phyloP scores from a whole-genome alignment of 116 monocot genomes.

The Cymodocea nodosa region DNA sequence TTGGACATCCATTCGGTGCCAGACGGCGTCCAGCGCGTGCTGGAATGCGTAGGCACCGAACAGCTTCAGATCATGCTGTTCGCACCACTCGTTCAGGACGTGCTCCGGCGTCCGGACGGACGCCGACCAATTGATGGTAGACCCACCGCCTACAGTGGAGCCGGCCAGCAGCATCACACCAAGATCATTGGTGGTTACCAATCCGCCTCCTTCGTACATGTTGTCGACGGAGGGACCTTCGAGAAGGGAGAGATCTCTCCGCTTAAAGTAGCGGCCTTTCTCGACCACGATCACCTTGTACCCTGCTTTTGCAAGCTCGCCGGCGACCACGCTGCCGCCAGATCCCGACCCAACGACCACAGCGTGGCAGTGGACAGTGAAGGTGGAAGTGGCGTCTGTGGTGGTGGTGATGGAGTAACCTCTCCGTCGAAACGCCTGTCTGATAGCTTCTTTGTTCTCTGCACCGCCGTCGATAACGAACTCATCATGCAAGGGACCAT shows the following conservation, averaged over 20 bases:
- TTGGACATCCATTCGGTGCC: slow-evolving; percentile 49
- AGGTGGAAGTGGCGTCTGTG: not conserved
- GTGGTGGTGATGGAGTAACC: slow-evolving; percentile 15
- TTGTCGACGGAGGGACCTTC: slow-evolving; percentile 33
- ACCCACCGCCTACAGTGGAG: slow-evolving; percentile 65
- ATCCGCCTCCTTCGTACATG: slow-evolving; percentile 56
- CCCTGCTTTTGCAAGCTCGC: slow-evolving; percentile 39
- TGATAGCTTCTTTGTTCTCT: not conserved
- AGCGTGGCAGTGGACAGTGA: slow-evolving; percentile 30
- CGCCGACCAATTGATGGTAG: slow-evolving; percentile 73
- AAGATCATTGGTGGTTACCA: slow-evolving; percentile 36
- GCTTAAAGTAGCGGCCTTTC: slow-evolving; percentile 32
- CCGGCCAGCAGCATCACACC: slow-evolving; percentile 42
- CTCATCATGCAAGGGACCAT: slow-evolving; percentile 9
- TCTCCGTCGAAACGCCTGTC: not conserved
- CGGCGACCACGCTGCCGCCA: slow-evolving; percentile 58
- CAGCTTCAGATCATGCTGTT: slow-evolving; percentile 28
- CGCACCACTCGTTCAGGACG: slow-evolving; percentile 42
- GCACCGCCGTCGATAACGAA: slow-evolving; percentile 15
- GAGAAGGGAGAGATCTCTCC: slow-evolving; percentile 34
- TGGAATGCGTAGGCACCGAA: slow-evolving; percentile 35
- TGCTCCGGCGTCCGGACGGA: slow-evolving; percentile 39
- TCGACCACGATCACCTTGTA: slow-evolving; percentile 59
- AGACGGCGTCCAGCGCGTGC: slow-evolving; percentile 50
- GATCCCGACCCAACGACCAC: slow-evolving; percentile 58